phyloP scores from a whole-genome alignment of 495 filamentous ascomycete species.

The Neurospora sp. region DNA sequence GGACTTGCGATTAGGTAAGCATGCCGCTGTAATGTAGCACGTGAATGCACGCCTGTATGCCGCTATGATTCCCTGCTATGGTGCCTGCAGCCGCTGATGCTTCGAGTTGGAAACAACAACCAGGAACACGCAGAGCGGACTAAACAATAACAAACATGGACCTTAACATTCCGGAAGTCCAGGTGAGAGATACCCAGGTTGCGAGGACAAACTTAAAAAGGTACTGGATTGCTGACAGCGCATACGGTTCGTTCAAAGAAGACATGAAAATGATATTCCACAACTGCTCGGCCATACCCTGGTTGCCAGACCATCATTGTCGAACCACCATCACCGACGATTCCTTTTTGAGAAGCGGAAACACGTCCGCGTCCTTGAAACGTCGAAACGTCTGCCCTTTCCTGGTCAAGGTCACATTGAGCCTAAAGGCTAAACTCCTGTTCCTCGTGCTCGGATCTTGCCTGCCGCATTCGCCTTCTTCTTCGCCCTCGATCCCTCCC shows the following conservation, averaged over 20 bases:
- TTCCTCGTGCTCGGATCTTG: slow-evolving; percentile 3
- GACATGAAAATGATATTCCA: neutral
- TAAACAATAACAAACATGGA: neutral
- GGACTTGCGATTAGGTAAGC: neutral
- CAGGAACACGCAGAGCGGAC: neutral
- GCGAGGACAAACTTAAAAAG: neutral
- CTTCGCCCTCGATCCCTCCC: slow-evolving; percentile 1
- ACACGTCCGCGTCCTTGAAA: slow-evolving; percentile 11
- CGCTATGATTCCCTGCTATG: too few species aligned
- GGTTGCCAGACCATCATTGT: neutral
- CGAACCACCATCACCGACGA: neutral
- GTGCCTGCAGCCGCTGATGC: neutral
- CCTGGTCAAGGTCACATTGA: slow-evolving; percentile 3
- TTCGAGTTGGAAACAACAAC: neutral
- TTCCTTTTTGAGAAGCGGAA: slow-evolving; percentile 12
- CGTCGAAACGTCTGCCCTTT: neutral
- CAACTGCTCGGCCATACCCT: neutral
- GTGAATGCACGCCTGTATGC: neutral
- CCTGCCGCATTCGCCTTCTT: neutral
- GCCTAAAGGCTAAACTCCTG: slow-evolving; percentile 12
- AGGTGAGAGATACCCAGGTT: neutral
- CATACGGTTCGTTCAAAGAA: neutral
- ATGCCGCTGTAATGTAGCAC: neutral
- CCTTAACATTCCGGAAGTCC: neutral
- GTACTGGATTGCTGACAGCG: neutral